Base-by-base conservation (phyloP, 108 stramenopile species). In the Ochromonas danica region DNA sequence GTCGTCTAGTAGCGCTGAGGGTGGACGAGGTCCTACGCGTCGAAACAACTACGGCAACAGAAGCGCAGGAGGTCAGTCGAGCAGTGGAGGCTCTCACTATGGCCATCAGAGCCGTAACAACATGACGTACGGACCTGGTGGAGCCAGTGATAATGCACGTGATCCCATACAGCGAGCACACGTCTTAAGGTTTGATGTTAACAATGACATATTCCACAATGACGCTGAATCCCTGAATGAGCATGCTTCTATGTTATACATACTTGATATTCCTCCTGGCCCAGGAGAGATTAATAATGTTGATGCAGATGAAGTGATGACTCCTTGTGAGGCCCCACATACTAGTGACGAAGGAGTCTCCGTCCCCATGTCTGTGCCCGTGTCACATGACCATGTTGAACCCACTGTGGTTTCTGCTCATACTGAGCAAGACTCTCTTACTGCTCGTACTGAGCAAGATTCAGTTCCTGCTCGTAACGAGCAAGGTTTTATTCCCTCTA, bases 201-300 rank as follows among this genome's bases (percentile, higher is more conserved):
- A 57, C 51, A 57, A 57, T 57, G 51, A 57, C 51, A 57, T 57
- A 57, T 57, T 57, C 51, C 51, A 57, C 51, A 57, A 57, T 57
- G 51, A 57, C 51, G 51, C 51, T 57, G 51, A 57, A 57, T 57
- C 51, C 51, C 51, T 57, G 51, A 57, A 57, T 57, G 51, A 57
- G 51, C 51, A 57, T 57, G 51, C 51, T 57, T 57, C 51, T 57
- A 57, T 57, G 51, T 57, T 57, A 57, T 57, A 57, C 51, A 57
- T 57, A 57, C 51, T 57, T 57, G 51, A 57, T 57, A 57, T 57
- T 57, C 51, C 51, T 57, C 51, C 51, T 57, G 51, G 51, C 51
- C 51, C 51, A 57, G 51, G 51, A 57, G 51, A 57, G 51, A 57
- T 57, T 57, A 57, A 57, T 57, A 57, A 57, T 57, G 51, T 57